phyloP scores from a whole-genome alignment of 495 filamentous ascomycete genomes.

The Recurvomyces mirabilis region DNA sequence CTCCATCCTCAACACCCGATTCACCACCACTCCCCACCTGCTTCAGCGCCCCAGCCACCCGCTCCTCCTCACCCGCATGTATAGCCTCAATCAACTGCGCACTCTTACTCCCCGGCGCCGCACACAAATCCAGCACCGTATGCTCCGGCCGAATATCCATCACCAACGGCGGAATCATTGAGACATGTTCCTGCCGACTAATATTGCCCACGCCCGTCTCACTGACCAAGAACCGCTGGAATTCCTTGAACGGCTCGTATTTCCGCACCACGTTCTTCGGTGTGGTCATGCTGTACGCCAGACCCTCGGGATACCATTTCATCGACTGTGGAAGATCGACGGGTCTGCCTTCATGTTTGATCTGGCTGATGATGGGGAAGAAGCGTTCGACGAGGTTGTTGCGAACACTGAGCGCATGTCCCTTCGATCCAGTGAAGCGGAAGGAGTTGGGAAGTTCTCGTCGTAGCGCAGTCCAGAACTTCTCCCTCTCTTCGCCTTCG shows the following conservation, averaged over 20 bases:
- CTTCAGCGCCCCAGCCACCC: slow-evolving; percentile 38
- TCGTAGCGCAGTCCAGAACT: slow-evolving; percentile 72
- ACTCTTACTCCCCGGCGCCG: slow-evolving; percentile 91
- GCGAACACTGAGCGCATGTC: slow-evolving; percentile 80
- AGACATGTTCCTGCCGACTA: slow-evolving; percentile 89
- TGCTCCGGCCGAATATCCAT: slow-evolving; percentile 86
- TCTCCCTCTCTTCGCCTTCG: slow-evolving; percentile 55
- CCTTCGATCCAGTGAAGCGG: slow-evolving; percentile 86
- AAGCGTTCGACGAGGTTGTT: slow-evolving; percentile 74
- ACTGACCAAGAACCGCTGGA: slow-evolving; percentile 96
- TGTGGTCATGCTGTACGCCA: slow-evolving; percentile 94
- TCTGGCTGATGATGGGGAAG: slow-evolving; percentile 75
- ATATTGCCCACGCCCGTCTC: slow-evolving; percentile 97
- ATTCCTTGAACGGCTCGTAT: slow-evolving; percentile 82
- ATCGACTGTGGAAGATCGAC: slow-evolving; percentile 74
- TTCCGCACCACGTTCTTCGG: slow-evolving; percentile 87
- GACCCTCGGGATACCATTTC: slow-evolving; percentile 81
- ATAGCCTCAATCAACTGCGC: slow-evolving; percentile 91
- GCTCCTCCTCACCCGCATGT: slow-evolving; percentile 78
- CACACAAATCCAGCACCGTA: slow-evolving; percentile 88
- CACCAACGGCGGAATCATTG: slow-evolving; percentile 94
- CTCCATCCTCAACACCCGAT: slow-evolving; percentile 52
- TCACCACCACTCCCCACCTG: slow-evolving; percentile 21
- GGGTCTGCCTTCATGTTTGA: slow-evolving; percentile 61
- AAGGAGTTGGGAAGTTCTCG: slow-evolving; percentile 90